Evolutionary conservation across 2,329 filamentous ascomycete species (phyloP).

Genomic region (Cadophora gregata): DNA sequence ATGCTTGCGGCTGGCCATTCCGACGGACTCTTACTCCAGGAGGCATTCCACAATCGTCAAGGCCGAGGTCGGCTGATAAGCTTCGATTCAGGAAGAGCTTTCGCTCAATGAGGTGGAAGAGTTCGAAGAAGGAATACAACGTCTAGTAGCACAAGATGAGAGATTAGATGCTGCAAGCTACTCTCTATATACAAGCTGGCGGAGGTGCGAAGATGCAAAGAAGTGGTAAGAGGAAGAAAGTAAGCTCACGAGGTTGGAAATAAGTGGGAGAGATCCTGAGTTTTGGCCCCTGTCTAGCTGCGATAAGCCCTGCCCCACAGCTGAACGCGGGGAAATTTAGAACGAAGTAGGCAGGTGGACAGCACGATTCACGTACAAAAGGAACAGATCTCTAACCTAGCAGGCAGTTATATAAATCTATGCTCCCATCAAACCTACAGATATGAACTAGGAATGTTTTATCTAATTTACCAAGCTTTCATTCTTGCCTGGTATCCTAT

Average conservation of each 20-base stretch:
- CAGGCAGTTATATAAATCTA: too few species aligned
- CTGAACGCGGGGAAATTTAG: background rate
- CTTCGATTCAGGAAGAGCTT: background rate
- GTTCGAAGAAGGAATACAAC: background rate
- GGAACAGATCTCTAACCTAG: background rate
- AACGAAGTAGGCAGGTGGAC: background rate
- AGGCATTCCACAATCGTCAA: slow-evolving; percentile 8
- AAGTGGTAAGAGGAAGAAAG: background rate
- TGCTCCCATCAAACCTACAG: too few species aligned
- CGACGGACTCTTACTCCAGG: slow-evolving; percentile 20
- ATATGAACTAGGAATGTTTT: too few species aligned
- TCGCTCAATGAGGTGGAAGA: background rate
- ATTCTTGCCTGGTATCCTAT: too few species aligned
- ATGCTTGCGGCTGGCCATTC: slow-evolving; percentile 24
- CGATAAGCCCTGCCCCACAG: background rate
- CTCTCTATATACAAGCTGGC: background rate
- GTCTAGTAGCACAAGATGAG: too few species aligned
- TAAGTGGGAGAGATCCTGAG: background rate
- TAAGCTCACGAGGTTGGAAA: background rate
- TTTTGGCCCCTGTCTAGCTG: background rate
- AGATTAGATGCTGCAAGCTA: background rate
- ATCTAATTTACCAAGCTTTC: too few species aligned
- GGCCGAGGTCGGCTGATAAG: background rate
- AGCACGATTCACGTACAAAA: background rate
- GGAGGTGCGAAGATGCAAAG: background rate